Conservation (phyloP, 1,284 basidiomycete species). For the Irpex rosettiformis region DNA sequence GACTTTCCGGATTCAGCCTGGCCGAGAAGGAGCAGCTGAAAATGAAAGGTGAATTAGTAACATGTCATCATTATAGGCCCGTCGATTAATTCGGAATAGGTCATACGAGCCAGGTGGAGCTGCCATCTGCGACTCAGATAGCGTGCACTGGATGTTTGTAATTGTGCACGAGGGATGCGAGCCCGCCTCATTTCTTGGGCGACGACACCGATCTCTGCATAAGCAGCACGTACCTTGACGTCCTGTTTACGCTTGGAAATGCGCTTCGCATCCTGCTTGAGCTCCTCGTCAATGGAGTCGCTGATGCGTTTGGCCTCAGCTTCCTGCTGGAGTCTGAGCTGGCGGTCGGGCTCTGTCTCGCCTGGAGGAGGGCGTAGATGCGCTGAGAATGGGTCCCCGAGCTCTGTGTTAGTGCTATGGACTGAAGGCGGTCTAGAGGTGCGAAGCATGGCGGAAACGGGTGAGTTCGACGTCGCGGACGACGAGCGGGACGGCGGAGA, state of each 20-base stretch:
- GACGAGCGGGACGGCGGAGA: conserved; percentile 29
- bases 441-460: conserved; percentile 41
- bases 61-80: not conserved
- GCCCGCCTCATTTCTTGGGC: not conserved
- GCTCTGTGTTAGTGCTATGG: conserved; percentile 42
- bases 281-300: conserved; percentile 76
- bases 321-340: conserved; percentile 55
- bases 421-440: conserved; percentile 49
- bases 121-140: not conserved
- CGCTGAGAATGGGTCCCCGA: conserved; percentile 71
- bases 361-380: conserved; percentile 60
- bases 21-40: conserved; percentile 69
- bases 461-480: conserved; percentile 28
- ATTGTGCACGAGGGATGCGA: not conserved
- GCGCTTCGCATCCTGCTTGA: conserved; percentile 62
- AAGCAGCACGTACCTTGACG: conserved; percentile 53
- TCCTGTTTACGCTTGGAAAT: conserved; percentile 63
- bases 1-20: conserved; percentile 84
- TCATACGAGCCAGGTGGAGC: not conserved
- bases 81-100: not conserved
- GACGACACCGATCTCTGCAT: not conserved
- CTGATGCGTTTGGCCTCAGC: conserved; percentile 71
- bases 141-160: not conserved
- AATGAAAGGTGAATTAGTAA: not conserved
- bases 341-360: conserved; percentile 65